Base-by-base conservation (phyloP, 257 asterid species). In the Henckelia pumila region DNA sequence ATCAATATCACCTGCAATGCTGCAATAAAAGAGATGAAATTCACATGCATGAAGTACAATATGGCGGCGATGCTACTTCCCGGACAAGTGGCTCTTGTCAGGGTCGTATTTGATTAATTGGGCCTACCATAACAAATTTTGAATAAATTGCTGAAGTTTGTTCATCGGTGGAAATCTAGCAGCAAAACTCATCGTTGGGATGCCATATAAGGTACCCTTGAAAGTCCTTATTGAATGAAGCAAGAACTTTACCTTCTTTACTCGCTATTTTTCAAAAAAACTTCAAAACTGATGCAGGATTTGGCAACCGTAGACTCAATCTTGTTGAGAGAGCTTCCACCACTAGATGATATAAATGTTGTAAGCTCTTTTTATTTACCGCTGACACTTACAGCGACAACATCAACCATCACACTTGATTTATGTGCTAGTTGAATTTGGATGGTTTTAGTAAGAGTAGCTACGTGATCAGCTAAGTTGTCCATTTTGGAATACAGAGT, bases 251-350 rank as follows among this genome's bases (percentile, higher is more conserved):
- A 10, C 75, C 73, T 64, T 74, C 66, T 76, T 66, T 69, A 11
- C 63, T 25, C 21, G 32, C 25, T 7, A 68, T 62, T 56, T 40
- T 61, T 21, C 49, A 77, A 44, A 67, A 57, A 33, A 76, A 75
- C 44, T 57, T 59, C 32, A 56, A 24, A 58, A 22, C 53, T 66
- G 58, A 44, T 75, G 56, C 79, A 92, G 97, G 99, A 94, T 82
- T 80, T 94, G 73, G 98, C 99, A 57, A 94, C 99, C 59, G 98
- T 91, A 63, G 99, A 94, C 84, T 88, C 99, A 10, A 86, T 94
- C 82, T 79, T 94, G 73, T 61, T 94, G 70, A 85, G 99, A 75
- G 95, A 94, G 74, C 96, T 94, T 78, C 99, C 99, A 68, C 70
- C 89, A 21, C 83, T 67, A 69, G 91, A 89, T 56, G 96, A 91